Base-by-base conservation (phyloP, 139 green algal genomes). In the Chlorella sp. region DNA sequence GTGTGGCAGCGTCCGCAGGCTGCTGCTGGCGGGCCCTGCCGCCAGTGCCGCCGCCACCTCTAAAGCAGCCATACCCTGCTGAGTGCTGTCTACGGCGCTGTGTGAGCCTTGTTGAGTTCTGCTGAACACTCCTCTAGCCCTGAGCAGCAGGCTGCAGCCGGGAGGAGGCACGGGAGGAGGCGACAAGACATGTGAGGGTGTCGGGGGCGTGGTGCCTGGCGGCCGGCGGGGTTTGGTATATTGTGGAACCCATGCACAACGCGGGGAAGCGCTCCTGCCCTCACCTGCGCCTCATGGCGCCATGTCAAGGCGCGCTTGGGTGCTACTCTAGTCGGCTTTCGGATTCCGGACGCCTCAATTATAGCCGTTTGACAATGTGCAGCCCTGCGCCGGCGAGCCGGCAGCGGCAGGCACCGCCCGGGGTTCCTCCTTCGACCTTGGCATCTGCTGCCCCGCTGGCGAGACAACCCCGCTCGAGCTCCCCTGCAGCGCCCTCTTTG, bases 281-380 rank as follows among this genome's bases (percentile, higher is more conserved):
- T n/a, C 71, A 78, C 71, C 71, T 78, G 71, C 71, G 34, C 71
- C 71, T 78, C 71, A 78, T 78, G 7, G 71, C 71, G 71, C 71
- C 71, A 78, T 78, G 28, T 24, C 32, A 78, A 78, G 21, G 71
- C 71, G 71, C 32, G 71, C 36, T n/a, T n/a, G 48, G 9, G 48
- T 57, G 48, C 48, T 5, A 16, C 7, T 57, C 48, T 57, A 9
- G 48, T 9, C 48, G 5, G 48, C 48, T 57, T 57, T 57, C 48
- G 48, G 48, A 57, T 5, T 57, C 9, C 48, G 48, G 48, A 57
- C 48, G 48, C 48, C 48, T 40, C 2, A 78, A 78, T 78, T 78
- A 3, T 30, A 14, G 32, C 3, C 48, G 48, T 9, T 57, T 57
- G 48, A 57, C 48, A 57, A 57, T 57, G 48, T 9, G 9, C 48